Conservation (phyloP, 176 grass and related monocot genomes). For the Avena eriantha region DNA sequence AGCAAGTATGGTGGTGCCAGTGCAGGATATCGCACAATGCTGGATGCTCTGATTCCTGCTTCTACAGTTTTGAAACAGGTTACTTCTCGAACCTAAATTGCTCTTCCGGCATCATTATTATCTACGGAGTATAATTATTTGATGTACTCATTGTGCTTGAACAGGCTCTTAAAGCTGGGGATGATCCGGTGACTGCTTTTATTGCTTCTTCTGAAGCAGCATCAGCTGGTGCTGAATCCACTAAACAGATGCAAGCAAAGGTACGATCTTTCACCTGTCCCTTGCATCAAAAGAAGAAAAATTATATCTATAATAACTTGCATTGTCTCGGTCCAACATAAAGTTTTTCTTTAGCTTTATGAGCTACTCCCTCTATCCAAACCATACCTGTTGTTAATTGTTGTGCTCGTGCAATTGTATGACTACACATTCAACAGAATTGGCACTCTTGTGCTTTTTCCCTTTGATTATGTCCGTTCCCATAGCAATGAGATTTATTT, state of each 20-base stretch:
- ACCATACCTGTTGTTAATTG: too few relatives aligned
- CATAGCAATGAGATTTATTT: background rate
- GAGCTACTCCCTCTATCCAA: background rate
- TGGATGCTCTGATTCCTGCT: conserved; percentile 98
- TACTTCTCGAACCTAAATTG: conserved; percentile 14
- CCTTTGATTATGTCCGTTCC: background rate
- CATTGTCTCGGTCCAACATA: background rate
- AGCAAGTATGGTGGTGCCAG: conserved; percentile 97
- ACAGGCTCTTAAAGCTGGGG: conserved; percentile 81
- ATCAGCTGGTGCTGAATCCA: conserved; percentile 81
- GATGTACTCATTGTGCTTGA: conserved; percentile 38
- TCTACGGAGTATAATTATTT: background rate
- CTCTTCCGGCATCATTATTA: conserved; percentile 27
- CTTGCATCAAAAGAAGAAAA: background rate
- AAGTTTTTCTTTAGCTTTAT: background rate
- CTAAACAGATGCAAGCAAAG: conserved; percentile 95
- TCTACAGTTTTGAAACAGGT: conserved; percentile 77
- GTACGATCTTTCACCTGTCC: conserved; percentile 44
- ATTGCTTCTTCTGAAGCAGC: conserved; percentile 87
- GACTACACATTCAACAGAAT: background rate
- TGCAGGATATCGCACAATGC: conserved; percentile 92
- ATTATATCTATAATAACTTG: background rate
- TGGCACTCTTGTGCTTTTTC: background rate
- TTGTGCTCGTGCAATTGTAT: background rate
- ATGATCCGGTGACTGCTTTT: conserved; percentile 87